Evolutionary conservation across 305 asterid species (phyloP).

Genomic region (Fraxinus xanthoxyloides): DNA sequence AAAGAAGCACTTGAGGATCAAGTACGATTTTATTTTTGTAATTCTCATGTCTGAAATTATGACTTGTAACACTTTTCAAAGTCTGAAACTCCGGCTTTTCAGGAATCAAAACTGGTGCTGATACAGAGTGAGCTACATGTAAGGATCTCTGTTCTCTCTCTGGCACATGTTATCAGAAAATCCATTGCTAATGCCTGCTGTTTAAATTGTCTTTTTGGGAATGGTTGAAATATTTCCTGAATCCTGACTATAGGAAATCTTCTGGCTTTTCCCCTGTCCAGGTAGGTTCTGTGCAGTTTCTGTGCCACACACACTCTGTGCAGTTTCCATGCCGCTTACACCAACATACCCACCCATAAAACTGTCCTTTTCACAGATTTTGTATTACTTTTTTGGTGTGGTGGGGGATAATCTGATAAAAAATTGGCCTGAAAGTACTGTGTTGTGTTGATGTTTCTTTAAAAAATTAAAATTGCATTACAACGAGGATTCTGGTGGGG

Average conservation of each 20-base stretch:
- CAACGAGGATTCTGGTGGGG: background rate
- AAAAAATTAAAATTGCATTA: background rate
- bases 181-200: background rate
- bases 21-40: constrained; percentile 40
- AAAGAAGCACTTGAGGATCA: constrained; percentile 85
- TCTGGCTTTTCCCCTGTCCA: background rate
- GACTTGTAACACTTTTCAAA: background rate
- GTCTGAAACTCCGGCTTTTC: constrained; percentile 34
- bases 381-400: background rate
- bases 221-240: background rate
- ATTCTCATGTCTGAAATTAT: constrained; percentile 10
- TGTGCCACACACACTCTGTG: background rate
- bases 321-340: background rate
- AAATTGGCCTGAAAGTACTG: background rate
- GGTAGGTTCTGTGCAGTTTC: background rate
- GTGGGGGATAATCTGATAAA: background rate
- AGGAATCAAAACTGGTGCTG: constrained; percentile 82
- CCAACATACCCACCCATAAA: background rate
- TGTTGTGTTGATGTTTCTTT: background rate
- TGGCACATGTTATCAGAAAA: background rate
- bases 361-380: background rate
- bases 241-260: background rate
- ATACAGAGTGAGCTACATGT: constrained; percentile 68
- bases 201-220: background rate
- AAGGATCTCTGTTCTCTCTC: constrained; percentile 28